Percentiles rank a stretch among this genome's conserved stretches.
phyloP scores from a whole-genome alignment of 441 rosid genomes.

The Capsella rubella region DNA sequence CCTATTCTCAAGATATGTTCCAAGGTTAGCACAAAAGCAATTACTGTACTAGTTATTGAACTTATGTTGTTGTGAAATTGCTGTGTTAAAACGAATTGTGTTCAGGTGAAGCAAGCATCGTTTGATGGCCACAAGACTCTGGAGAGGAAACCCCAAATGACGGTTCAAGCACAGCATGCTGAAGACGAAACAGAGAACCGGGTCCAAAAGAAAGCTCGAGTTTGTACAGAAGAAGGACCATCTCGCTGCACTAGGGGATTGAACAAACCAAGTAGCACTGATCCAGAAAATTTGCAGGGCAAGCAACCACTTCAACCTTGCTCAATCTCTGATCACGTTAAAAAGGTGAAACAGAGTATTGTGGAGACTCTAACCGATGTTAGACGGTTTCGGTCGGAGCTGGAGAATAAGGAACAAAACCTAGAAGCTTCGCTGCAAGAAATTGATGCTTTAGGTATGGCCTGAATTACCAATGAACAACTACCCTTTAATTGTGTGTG shows the following conservation, averaged over 20 bases:
- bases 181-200: slow-evolving; percentile 16
- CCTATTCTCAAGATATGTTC: slow-evolving; percentile 26
- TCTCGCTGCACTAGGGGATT: slow-evolving; percentile 24
- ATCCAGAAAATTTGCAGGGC: not conserved
- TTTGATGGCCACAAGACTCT: slow-evolving; percentile 10
- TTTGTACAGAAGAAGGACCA: slow-evolving; percentile 3
- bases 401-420: slow-evolving; percentile 24
- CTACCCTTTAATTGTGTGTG: not conserved
- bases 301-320: slow-evolving; percentile 27
- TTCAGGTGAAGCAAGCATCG: slow-evolving; percentile 6
- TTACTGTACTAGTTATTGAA: not conserved
- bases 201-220: slow-evolving; percentile 24
- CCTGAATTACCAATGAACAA: not conserved
- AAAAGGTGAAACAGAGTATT: slow-evolving; percentile 27
- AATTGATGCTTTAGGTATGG: slow-evolving; percentile 27
- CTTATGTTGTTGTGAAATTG: not conserved
- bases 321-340: slow-evolving; percentile 21
- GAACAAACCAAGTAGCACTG: not conserved
- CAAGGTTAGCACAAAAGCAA: not conserved
- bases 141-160: not conserved
- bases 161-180: not conserved
- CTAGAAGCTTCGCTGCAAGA: slow-evolving; percentile 19
- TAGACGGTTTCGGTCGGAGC: slow-evolving; percentile 21
- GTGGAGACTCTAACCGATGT: slow-evolving; percentile 15
- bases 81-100: not conserved